A percentile compares a stretch with the other conserved stretches of the same genome.
These are phyloP conservation scores for Metschnikowia gelsemii DNA, from an alignment of 805 yeast species.

Conservation along the genomic window DNA sequence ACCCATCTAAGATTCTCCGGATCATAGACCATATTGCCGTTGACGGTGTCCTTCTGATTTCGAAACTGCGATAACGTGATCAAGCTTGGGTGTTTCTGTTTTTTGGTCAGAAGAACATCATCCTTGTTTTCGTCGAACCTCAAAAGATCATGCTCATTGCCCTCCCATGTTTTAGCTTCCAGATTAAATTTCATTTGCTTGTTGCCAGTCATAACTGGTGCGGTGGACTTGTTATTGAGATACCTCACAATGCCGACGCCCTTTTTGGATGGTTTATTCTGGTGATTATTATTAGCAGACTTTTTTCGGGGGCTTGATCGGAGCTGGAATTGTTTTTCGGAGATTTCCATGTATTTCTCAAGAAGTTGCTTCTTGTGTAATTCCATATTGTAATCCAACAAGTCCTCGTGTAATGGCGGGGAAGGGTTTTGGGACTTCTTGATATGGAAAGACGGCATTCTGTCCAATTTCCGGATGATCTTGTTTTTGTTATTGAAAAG, in stretches of 20 bases:
- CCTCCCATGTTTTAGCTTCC: slow-evolving; percentile 56
- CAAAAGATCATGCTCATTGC: slow-evolving; percentile 57
- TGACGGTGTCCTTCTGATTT: slow-evolving; percentile 22
- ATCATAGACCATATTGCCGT: slow-evolving; percentile 57
- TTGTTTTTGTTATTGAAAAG: slow-evolving; percentile 34
- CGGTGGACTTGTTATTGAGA: slow-evolving; percentile 24
- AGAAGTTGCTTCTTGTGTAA: slow-evolving; percentile 29
- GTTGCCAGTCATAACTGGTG: slow-evolving; percentile 21
- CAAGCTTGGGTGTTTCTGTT: slow-evolving; percentile 36
- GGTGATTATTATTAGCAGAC: slow-evolving; percentile 1
- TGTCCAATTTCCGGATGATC: slow-evolving; percentile 36
- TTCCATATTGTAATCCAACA: slow-evolving; percentile 21
- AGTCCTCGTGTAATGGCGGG: slow-evolving; percentile 8
- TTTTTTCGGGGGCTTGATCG: slow-evolving; percentile 17
- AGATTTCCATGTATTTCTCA: slow-evolving; percentile 32
- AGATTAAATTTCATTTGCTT: slow-evolving; percentile 55
- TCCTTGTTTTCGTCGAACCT: slow-evolving; percentile 43
- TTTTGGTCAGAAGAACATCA: slow-evolving; percentile 4
- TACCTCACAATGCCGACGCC: slow-evolving; percentile 33
- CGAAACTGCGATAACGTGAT: slow-evolving; percentile 33
- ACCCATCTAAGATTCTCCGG: slow-evolving; percentile 58
- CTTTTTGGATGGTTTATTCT: slow-evolving; percentile 3
- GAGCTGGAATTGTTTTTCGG: slow-evolving; percentile 22
- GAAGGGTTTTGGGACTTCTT: not conserved
- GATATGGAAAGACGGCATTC: slow-evolving; percentile 42